These are phyloP conservation scores for Keqinozyma sinolaborantium DNA, from an alignment of 1,139 yeast genomes.

Conservation along the genomic window DNA sequence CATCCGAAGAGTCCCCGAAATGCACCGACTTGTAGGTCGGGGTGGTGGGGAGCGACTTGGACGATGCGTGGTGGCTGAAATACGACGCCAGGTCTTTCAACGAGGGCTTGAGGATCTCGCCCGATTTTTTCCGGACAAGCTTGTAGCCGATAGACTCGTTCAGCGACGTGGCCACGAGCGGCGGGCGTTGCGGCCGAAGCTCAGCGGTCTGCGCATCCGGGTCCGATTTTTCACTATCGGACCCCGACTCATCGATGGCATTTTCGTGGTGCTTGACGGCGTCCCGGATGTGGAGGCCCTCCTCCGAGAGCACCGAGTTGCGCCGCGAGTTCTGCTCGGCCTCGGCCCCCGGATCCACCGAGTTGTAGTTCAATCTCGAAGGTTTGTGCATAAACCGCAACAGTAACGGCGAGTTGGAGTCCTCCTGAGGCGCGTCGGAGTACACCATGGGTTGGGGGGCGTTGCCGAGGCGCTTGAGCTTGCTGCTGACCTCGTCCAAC, in stretches of 20 bases:
- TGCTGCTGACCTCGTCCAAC: neutral
- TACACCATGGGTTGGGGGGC: neutral
- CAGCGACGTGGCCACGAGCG: neutral
- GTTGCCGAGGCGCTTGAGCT: neutral
- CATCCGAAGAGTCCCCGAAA: constrained; percentile 63
- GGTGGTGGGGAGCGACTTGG: constrained; percentile 69
- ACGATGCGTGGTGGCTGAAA: constrained; percentile 34
- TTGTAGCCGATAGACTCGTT: constrained; percentile 8
- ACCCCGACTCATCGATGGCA: neutral
- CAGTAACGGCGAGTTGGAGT: neutral
- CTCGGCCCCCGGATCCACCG: constrained; percentile 1
- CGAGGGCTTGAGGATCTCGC: constrained; percentile 76
- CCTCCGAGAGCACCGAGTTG: constrained; percentile 4
- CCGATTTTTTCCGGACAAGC: constrained; percentile 69
- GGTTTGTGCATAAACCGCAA: neutral
- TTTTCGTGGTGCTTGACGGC: neutral
- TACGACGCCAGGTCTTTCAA: constrained; percentile 40
- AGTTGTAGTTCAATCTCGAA: neutral
- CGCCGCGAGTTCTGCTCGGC: constrained; percentile 1
- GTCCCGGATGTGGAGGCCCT: constrained; percentile 3
- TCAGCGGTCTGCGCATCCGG: neutral
- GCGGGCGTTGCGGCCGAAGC: constrained; percentile 4
- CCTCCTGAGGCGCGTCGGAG: neutral
- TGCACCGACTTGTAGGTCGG: constrained; percentile 75
- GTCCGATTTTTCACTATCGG: neutral